Evolutionary conservation across 495 filamentous ascomycete genomes (phyloP).

Genomic region (Annulohypoxylon bovei): DNA sequence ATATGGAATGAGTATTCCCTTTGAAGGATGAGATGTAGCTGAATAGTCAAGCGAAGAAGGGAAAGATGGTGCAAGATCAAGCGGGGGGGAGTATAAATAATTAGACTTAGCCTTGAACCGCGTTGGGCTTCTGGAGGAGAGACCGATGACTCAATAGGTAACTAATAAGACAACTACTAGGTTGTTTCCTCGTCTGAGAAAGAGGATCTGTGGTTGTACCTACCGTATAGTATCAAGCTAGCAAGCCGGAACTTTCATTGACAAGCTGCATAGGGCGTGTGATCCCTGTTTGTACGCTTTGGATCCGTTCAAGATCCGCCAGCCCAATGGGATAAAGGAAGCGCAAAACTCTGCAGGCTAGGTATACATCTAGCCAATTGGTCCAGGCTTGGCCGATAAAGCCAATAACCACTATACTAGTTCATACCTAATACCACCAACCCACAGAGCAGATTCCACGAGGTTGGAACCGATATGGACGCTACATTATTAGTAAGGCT

Average conservation of each 20-base stretch:
- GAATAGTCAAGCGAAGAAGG: slow-evolving; percentile 17
- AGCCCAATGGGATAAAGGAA: slow-evolving; percentile 23
- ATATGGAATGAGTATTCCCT: neutral
- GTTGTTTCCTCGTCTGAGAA: slow-evolving; percentile 1
- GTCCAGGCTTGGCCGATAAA: slow-evolving; percentile 17
- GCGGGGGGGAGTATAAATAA: slow-evolving; percentile 32
- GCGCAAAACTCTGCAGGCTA: slow-evolving; percentile 31
- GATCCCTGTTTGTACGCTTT: slow-evolving; percentile 16
- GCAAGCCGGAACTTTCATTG: slow-evolving; percentile 12
- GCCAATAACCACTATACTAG: slow-evolving; percentile 3
- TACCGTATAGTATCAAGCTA: slow-evolving; percentile 10
- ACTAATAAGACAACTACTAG: slow-evolving; percentile 41
- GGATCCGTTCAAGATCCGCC: slow-evolving; percentile 8
- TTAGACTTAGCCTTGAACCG: slow-evolving; percentile 13
- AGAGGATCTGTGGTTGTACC: slow-evolving; percentile 8
- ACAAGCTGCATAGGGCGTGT: slow-evolving; percentile 38
- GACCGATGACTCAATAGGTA: slow-evolving; percentile 49
- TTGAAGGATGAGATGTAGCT: neutral
- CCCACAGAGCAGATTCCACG: slow-evolving; percentile 19
- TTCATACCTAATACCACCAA: slow-evolving; percentile 18
- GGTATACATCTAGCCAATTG: slow-evolving; percentile 23
- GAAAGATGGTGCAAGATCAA: slow-evolving; percentile 3
- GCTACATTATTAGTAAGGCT: slow-evolving; percentile 3
- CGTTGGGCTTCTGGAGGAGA: slow-evolving; percentile 7
- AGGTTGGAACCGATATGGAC: slow-evolving; percentile 21